Conservation (phyloP, 768 basidiomycete genomes). For the Hygrophorus russula region DNA sequence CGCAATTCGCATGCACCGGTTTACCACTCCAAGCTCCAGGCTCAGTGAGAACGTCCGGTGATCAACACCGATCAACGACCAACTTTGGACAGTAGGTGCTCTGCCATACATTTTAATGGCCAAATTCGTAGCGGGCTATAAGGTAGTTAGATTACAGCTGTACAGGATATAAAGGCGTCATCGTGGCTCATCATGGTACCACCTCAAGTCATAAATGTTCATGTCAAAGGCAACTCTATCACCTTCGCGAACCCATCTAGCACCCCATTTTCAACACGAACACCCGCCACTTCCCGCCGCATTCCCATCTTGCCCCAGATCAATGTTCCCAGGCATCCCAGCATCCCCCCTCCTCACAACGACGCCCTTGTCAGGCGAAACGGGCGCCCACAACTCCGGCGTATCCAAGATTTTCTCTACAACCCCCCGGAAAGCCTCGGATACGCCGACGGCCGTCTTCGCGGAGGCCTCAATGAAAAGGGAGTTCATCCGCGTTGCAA, state of each 20-base stretch:
- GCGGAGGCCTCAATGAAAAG: slow-evolving; percentile 90
- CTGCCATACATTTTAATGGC: too few species aligned
- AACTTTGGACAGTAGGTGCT: too few species aligned
- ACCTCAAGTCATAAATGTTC: too few species aligned
- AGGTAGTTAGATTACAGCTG: too few species aligned
- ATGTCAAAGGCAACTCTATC: not conserved
- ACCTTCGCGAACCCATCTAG: not conserved
- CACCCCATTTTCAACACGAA: slow-evolving; percentile 2
- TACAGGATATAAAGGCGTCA: too few species aligned
- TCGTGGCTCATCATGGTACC: too few species aligned
- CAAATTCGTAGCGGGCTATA: too few species aligned
- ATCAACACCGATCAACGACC: too few species aligned
- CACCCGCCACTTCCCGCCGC: not conserved
- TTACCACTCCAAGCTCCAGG: too few species aligned
- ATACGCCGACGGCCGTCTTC: slow-evolving; percentile 80
- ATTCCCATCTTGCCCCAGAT: slow-evolving; percentile 1
- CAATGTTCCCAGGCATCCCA: slow-evolving; percentile 6
- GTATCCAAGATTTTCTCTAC: slow-evolving; percentile 78
- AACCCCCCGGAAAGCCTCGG: slow-evolving; percentile 60
- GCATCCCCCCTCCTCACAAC: not conserved
- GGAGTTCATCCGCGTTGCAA: slow-evolving; percentile 72
- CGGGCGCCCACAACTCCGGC: slow-evolving; percentile 58
- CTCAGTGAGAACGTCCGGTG: too few species aligned
- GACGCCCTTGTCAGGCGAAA: not conserved
- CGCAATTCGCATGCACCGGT: too few species aligned